Evolutionary conservation across 176 grass and related monocot species (phyloP).

Genomic region (Hordeum vulgare): MorexV3_pseudomolecules_assembly NC_058520.1:619245126-619245625

Average conservation of each 20-base stretch:
- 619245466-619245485: not conserved
- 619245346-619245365: not conserved
- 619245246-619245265: conserved; percentile 6
- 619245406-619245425: not conserved
- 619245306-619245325: not conserved
- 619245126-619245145: conserved; percentile 93
- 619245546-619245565: not conserved
- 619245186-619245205: conserved; percentile 50
- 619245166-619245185: conserved; percentile 98
- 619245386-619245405: not conserved
- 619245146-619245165: conserved; percentile 98
- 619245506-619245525: not conserved
- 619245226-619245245: conserved; percentile 1
- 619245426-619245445: not conserved
- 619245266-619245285: not conserved
- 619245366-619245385: not conserved
- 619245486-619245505: not conserved
- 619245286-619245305: not conserved
- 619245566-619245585: not conserved
- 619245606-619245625: not conserved
- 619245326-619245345: not conserved
- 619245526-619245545: not conserved
- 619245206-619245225: not conserved
- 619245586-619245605: not conserved
- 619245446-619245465: not conserved